Conservation (phyloP, 192 early-diverging fungal species). For the Backusella sp. region DNA sequence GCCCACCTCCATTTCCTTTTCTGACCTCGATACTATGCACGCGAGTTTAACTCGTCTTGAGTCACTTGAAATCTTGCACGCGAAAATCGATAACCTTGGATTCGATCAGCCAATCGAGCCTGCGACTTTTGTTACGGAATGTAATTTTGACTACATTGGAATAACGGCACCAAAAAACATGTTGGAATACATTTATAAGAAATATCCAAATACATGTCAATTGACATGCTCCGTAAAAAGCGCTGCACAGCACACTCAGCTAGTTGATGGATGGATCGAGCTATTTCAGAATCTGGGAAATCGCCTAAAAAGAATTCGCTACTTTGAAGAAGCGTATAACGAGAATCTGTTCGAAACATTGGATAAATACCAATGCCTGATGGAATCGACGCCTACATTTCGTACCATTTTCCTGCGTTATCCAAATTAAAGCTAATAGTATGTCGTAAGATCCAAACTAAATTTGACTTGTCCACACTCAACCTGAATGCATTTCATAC, state of each 20-base stretch:
- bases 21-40: not conserved
- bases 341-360: not conserved
- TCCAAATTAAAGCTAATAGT: too few relatives aligned
- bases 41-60: too few relatives aligned
- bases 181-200: not conserved
- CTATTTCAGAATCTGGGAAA: not conserved
- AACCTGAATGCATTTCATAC: too few relatives aligned
- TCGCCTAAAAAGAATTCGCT: not conserved
- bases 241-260: not conserved
- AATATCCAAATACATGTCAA: not conserved
- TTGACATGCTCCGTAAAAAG: not conserved
- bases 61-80: not conserved
- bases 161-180: not conserved
- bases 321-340: not conserved
- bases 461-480: too few relatives aligned
- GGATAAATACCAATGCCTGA: not conserved
- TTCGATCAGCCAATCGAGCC: not conserved
- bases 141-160: not conserved
- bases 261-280: not conserved
- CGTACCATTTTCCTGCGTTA: too few relatives aligned
- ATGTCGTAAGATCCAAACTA: too few relatives aligned
- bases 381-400: not conserved
- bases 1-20: not conserved
- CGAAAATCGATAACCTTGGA: not conserved
- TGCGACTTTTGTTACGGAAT: not conserved